Evolutionary conservation across 176 grass and related monocot genomes (phyloP).

Genomic region (Bromus sterilis): DNA sequence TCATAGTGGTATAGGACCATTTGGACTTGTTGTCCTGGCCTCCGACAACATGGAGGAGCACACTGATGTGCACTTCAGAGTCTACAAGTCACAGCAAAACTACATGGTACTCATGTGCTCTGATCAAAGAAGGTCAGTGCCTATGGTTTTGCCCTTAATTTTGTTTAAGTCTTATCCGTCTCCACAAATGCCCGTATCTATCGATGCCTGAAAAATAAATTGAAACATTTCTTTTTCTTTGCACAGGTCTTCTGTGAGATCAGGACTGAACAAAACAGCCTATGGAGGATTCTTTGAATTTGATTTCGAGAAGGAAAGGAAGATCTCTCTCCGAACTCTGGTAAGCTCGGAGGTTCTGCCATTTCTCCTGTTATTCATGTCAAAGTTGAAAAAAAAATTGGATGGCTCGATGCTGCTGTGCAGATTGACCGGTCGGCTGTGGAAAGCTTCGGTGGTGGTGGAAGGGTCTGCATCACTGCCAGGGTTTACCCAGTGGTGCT

Average conservation of each 20-base stretch:
- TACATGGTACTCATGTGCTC: no score
- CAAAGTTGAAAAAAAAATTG: background rate
- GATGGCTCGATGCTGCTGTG: background rate
- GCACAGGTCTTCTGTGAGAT: slow-evolving; percentile 55
- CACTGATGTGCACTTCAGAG: background rate
- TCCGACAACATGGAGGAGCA: no score
- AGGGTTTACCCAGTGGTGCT: slow-evolving; percentile 49
- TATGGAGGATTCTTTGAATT: slow-evolving; percentile 71
- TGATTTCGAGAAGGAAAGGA: slow-evolving; percentile 36
- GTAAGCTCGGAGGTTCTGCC: slow-evolving; percentile 10
- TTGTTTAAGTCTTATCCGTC: no score
- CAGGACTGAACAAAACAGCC: slow-evolving; percentile 41
- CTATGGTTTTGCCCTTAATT: background rate
- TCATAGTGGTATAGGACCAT: no score
- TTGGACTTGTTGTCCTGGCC: no score
- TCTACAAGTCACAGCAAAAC: no score
- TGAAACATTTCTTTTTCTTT: background rate
- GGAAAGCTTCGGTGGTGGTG: no score
- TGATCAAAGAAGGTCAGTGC: no score
- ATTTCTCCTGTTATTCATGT: background rate
- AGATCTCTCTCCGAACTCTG: slow-evolving; percentile 65
- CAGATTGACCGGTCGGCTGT: slow-evolving; percentile 45
- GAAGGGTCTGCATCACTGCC: slow-evolving; percentile 46
- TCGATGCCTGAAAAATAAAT: no score
- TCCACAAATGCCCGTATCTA: no score